Evolutionary conservation across 1,284 basidiomycete genomes (phyloP), one percentile per base, ranked within the genome.

Genomic region (Violaceomyces palustris): DNA sequence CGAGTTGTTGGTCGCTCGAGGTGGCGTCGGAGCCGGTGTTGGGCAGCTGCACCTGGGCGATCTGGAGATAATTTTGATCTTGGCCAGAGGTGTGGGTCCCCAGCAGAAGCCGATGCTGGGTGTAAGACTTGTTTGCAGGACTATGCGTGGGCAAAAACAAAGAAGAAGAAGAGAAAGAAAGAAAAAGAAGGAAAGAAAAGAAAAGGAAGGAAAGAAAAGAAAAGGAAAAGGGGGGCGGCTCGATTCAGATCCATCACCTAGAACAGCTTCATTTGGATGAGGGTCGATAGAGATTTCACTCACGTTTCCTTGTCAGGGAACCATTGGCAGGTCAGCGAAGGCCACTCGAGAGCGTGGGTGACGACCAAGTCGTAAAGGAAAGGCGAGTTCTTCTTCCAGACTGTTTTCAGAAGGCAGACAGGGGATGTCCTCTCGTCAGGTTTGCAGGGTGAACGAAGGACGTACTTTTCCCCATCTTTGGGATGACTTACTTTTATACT

Each of bases 311-410:
- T 86, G 78, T 99, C 93, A 1, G 94, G 94, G 74, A 99, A 88
- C 94, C 94, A 99, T 77, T 98, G 94, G 74, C 88, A 92, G 3
- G 94, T 99, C 66, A 99, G 75, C 66, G 86, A 90, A 14, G 94
- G 94, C 94, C 94, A 99, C 74, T 96, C 91, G 42, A 98, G 80
- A 21, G 94, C 93, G 73, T 97, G 92, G 0, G 93, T 97, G 66
- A 99, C 87, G 59, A 98, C 88, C 17, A 93, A 81, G 76, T 98
- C 93, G 76, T 99, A 98, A 21, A 97, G 82, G 76, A 94, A 96
- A 7, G 73, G 74, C 39, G 73, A 74, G 43, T 73, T 72, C 39
- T 73, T 73, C 52, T 72, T 73, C 70, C 70, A 73, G 33, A 73
- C 55, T 61, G 40, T 30, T 3, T 17, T 28, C 35, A 25, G 27